Conservation (phyloP, 1,139 yeast genomes). For the Magnusiomyces suaveolens region DNA sequence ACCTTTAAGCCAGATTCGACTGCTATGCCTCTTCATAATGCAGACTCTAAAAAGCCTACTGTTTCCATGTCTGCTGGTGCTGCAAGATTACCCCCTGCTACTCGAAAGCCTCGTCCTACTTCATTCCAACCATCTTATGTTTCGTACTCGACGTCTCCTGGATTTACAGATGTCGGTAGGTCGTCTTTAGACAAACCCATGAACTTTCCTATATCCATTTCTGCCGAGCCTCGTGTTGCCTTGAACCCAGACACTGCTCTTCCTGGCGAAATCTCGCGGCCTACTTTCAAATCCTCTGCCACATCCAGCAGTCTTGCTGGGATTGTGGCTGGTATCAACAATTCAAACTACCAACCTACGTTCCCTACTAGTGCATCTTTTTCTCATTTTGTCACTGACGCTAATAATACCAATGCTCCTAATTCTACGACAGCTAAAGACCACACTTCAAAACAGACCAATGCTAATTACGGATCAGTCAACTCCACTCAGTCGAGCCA, state of each 20-base stretch:
- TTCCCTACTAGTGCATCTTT: too few relatives aligned
- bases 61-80: slow-evolving; percentile 10
- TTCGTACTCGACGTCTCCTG: slow-evolving; percentile 7
- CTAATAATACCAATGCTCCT: neutral
- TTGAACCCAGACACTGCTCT: slow-evolving; percentile 31
- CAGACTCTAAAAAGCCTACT: neutral
- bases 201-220: slow-evolving; percentile 23
- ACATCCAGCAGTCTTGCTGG: slow-evolving; percentile 1
- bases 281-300: slow-evolving; percentile 13
- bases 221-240: slow-evolving; percentile 31
- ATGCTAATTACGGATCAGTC: neutral
- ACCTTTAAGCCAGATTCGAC: neutral
- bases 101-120: slow-evolving; percentile 33
- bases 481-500: neutral
- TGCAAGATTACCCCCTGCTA: slow-evolving; percentile 25
- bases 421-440: neutral
- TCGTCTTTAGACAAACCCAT: slow-evolving; percentile 5
- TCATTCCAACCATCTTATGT: slow-evolving; percentile 30
- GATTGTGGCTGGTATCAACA: neutral
- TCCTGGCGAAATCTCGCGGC: slow-evolving; percentile 32
- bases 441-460: neutral
- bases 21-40: neutral
- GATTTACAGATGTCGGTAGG: neutral
- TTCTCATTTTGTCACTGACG: neutral
- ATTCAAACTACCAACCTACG: too few relatives aligned